phyloP scores from a whole-genome alignment of 768 basidiomycete genomes.

The Psilocybe sp. region DNA sequence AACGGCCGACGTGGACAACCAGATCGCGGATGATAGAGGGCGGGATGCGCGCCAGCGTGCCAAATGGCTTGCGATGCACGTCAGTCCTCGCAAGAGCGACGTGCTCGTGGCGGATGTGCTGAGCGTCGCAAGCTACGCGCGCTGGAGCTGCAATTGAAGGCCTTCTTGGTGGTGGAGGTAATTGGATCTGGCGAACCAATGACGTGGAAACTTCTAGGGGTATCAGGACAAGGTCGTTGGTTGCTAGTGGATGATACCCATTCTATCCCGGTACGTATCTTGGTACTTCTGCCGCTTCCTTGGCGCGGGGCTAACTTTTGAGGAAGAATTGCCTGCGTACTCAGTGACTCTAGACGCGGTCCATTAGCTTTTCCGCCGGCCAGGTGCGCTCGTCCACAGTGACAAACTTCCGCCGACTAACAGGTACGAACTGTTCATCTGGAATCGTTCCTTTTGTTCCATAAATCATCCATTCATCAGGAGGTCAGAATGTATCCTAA shows the following conservation, averaged over 20 bases:
- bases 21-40: constrained; percentile 68
- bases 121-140: constrained; percentile 71
- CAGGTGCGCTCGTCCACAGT: constrained; percentile 85
- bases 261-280: constrained; percentile 82
- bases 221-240: constrained; percentile 75
- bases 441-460: background rate
- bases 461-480: background rate
- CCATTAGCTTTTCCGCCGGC: constrained; percentile 90
- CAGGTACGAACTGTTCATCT: constrained; percentile 61
- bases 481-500: constrained; percentile 91
- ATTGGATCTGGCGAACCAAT: constrained; percentile 25
- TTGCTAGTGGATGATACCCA: constrained; percentile 92
- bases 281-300: background rate
- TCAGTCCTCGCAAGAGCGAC: constrained; percentile 86
- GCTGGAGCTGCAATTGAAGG: constrained; percentile 92
- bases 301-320: background rate
- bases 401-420: constrained; percentile 85
- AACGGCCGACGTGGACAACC: constrained; percentile 52
- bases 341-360: constrained; percentile 72
- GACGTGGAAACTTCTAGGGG: constrained; percentile 28
- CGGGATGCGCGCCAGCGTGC: constrained; percentile 81
- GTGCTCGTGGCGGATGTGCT: constrained; percentile 86
- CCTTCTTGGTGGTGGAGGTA: constrained; percentile 72
- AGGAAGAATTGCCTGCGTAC: constrained; percentile 77
- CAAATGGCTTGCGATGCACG: constrained; percentile 90